These are phyloP conservation scores for Actinidia polygama DNA, from an alignment of 179 eudicot species.

Conservation along the genomic window DNA sequence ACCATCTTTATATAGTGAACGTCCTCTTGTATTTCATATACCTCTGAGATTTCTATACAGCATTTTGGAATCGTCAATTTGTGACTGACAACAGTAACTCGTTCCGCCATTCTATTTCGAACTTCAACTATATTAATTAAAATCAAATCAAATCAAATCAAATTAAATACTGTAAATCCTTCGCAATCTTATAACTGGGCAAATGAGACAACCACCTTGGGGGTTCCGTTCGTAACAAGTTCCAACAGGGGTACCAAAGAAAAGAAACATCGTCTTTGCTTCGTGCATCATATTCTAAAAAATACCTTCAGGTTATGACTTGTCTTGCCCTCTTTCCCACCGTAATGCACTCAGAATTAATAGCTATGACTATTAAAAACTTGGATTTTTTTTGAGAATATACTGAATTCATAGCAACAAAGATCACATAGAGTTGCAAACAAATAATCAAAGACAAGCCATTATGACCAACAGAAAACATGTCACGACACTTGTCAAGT, in stretches of 20 bases:
- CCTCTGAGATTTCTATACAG: neutral
- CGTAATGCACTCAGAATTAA: neutral
- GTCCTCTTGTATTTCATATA: neutral
- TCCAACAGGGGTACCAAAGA: neutral
- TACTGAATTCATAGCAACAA: neutral
- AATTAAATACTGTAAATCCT: neutral
- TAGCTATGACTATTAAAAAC: neutral
- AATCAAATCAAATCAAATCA: neutral
- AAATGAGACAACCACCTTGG: neutral
- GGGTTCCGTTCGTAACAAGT: neutral
- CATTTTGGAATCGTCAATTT: neutral
- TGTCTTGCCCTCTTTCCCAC: neutral
- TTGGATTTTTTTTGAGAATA: neutral
- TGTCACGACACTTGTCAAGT: neutral
- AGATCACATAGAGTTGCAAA: neutral
- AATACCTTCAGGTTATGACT: neutral
- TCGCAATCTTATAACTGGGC: neutral
- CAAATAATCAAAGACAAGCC: neutral
- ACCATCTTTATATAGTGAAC: neutral
- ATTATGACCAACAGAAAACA: neutral
- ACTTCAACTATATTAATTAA: neutral
- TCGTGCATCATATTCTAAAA: neutral
- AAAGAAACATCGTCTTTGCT: neutral
- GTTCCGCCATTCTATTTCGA: neutral
- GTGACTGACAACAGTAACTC: neutral